Evolutionary conservation across 805 yeast species (phyloP), one percentile per base, ranked within the genome.

Genomic region (Tetrapisispora namnaoensis): DNA sequence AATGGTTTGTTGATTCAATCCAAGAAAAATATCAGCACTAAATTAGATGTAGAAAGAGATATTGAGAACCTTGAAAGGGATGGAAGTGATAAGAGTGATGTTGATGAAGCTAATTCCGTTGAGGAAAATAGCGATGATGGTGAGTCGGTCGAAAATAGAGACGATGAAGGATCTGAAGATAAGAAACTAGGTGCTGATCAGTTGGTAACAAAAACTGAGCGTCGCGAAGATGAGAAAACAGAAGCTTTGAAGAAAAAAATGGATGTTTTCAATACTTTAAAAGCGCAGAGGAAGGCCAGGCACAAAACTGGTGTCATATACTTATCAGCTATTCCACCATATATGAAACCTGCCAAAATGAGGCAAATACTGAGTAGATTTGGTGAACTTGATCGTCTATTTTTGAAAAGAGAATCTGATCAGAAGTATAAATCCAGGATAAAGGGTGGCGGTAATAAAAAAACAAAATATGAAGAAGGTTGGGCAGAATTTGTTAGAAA

Each of bases 401-500:
- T 84, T 62, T 68, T 93, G 53, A 84, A 88, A 55, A 96, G 95
- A 16, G 99, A 93, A 65, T 86, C 83, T 53, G 75, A 80, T 10
- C 70, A 76, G 28, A 74, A 74, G 9, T 74, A 88, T 58, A 78
- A 77, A 46, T 73, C 75, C 45, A 72, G 99, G 57, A 80, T 86
- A 20, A 85, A 83, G 59, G 76, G 79, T 53, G 98, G 98, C 14
- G 98, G 99, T 21, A 93, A 91, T 66, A 89, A 88, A 65, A 90
- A 90, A 67, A 76, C 76, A 61, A 83, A 78, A 69, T 93, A 78
- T 61, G 86, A 84, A 28, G 99, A 91, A 71, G 99, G 99, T 14
- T 93, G 99, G 99, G 93, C 86, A 8, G 99, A 93, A 68, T 93
- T 86, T 66, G 70, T 76, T 24, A 78, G 79, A 59, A 93, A 93